Evolutionary conservation across 2,329 filamentous ascomycete genomes (phyloP).

Genomic region (Calycina marina): DNA sequence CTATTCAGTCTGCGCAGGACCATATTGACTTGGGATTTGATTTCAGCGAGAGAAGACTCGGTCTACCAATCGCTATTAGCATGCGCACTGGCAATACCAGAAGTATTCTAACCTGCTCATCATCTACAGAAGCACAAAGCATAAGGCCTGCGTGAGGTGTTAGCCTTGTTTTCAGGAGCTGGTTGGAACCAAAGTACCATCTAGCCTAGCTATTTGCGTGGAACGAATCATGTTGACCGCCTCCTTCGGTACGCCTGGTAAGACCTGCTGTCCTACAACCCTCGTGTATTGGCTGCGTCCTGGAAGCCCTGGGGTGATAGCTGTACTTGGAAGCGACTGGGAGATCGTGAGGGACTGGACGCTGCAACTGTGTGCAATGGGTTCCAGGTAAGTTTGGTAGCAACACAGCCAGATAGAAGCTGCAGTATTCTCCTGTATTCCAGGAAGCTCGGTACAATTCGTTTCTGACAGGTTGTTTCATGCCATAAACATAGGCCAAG

Average conservation of each 20-base stretch:
- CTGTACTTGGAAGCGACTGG: too few species aligned
- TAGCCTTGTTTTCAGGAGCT: background rate
- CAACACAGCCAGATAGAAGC: too few species aligned
- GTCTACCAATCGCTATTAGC: slow-evolving; percentile 28
- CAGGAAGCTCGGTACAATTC: too few species aligned
- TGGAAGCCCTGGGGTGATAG: background rate
- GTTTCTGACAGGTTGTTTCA: too few species aligned
- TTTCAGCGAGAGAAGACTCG: slow-evolving; percentile 65
- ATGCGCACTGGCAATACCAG: slow-evolving; percentile 1
- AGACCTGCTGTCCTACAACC: background rate
- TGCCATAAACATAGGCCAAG: too few species aligned
- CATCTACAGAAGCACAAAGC: slow-evolving; percentile 88
- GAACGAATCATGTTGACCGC: slow-evolving; percentile 51
- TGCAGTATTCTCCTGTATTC: too few species aligned
- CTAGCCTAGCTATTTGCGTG: slow-evolving; percentile 86
- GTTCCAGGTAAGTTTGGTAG: background rate
- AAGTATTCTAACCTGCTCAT: slow-evolving; percentile 49
- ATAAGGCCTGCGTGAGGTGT: slow-evolving; percentile 54
- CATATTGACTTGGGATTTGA: slow-evolving; percentile 83
- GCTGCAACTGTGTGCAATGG: background rate
- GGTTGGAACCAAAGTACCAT: slow-evolving; percentile 42
- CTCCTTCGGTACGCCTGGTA: slow-evolving; percentile 1
- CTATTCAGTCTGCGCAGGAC: slow-evolving; percentile 77
- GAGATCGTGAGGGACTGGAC: background rate
- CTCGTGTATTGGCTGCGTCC: background rate